phyloP scores from a whole-genome alignment of 768 basidiomycete species.

The Terana coerulea region DNA sequence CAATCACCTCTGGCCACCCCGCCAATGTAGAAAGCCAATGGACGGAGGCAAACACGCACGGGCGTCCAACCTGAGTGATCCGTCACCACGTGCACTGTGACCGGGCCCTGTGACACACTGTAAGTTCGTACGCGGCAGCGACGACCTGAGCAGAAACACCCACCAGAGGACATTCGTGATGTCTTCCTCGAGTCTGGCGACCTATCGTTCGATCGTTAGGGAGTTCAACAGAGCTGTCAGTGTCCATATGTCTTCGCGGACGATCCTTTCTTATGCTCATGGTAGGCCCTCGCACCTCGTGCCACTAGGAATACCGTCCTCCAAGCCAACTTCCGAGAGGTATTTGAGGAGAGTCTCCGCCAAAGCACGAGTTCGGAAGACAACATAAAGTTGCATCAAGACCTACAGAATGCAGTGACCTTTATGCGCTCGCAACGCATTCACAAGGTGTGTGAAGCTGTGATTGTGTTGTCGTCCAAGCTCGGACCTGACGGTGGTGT shows the following conservation, averaged over 20 bases:
- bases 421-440: constrained; percentile 73
- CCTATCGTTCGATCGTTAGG: constrained; percentile 51
- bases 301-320: constrained; percentile 39
- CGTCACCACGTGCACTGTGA: background rate
- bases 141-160: background rate
- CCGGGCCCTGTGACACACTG: background rate
- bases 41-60: too few species aligned
- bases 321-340: constrained; percentile 46
- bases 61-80: too few species aligned
- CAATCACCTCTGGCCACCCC: too few species aligned
- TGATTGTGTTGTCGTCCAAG: background rate
- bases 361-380: too few species aligned
- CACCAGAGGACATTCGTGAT: constrained; percentile 3
- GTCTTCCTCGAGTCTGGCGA: constrained; percentile 17
- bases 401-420: constrained; percentile 55
- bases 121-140: background rate
- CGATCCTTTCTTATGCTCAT: background rate
- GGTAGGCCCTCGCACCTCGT: constrained; percentile 36
- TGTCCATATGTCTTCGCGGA: background rate
- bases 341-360: constrained; percentile 48
- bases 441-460: constrained; percentile 58
- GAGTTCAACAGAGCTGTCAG: constrained; percentile 39
- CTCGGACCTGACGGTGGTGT: background rate
- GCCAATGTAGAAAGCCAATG: too few species aligned
- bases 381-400: constrained; percentile 33